Conservation (phyloP, 176 grass and related monocot species). For the Triticum urartu region DNA sequence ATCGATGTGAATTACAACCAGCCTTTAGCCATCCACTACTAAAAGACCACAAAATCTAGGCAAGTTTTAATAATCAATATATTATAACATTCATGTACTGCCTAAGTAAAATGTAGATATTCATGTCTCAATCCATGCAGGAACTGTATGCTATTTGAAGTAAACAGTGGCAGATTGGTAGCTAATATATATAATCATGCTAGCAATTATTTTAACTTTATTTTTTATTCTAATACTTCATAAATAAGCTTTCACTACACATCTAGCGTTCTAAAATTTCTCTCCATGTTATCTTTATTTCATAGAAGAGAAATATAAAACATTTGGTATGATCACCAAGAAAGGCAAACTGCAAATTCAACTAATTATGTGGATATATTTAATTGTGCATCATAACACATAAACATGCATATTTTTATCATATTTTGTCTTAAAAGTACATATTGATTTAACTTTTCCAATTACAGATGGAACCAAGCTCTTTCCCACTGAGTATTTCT, state of each 20-base stretch:
- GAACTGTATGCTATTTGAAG: neutral
- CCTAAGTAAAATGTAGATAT: neutral
- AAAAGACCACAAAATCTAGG: conserved; percentile 5
- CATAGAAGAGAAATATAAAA: neutral
- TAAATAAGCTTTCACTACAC: neutral
- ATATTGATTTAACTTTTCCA: neutral
- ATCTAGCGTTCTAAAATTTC: neutral
- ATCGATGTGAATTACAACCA: neutral
- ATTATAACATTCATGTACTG: neutral
- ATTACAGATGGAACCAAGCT: neutral
- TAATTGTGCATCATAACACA: neutral
- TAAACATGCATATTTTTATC: no score
- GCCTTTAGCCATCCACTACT: neutral
- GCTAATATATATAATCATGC: neutral
- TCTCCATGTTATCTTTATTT: neutral
- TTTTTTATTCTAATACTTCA: neutral
- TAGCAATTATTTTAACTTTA: neutral
- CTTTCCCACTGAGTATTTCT: neutral
- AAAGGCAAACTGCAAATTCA: neutral
- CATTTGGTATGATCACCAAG: neutral
- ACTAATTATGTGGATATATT: no score
- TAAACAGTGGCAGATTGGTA: neutral
- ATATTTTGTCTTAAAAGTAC: neutral
- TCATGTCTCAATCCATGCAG: neutral
- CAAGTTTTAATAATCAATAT: neutral